phyloP scores from a whole-genome alignment of 352 stramenopile species.

The Pythium graminicola region DNA sequence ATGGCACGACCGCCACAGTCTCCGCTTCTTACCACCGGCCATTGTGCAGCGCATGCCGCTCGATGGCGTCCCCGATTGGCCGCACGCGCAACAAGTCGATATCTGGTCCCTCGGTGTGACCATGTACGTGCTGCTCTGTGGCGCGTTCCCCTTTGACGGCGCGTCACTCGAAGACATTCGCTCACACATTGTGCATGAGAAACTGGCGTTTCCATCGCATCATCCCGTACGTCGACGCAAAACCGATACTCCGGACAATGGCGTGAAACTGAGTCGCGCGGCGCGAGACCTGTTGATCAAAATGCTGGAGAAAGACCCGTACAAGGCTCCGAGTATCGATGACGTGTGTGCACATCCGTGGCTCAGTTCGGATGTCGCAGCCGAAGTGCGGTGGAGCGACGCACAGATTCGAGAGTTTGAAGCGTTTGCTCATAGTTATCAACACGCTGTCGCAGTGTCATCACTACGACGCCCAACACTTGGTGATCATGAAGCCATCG shows the following conservation, averaged over 20 bases:
- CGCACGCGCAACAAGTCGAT: conserved; percentile 59
- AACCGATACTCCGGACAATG: background rate
- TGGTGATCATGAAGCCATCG: conserved; percentile 2
- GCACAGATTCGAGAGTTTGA: conserved; percentile 35
- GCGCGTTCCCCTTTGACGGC: conserved; percentile 44
- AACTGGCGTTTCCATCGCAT: conserved; percentile 28
- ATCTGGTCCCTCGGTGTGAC: conserved; percentile 69
- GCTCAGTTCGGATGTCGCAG: conserved; percentile 46
- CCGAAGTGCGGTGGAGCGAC: conserved; percentile 36
- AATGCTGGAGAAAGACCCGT: conserved; percentile 48
- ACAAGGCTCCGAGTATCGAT: conserved; percentile 44
- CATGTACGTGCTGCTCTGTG: conserved; percentile 63
- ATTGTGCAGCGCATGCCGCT: conserved; percentile 29
- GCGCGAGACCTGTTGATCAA: conserved; percentile 53
- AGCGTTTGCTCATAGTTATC: conserved; percentile 40
- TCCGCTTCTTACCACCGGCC: conserved; percentile 62
- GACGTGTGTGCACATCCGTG: conserved; percentile 62
- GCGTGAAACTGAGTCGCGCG: conserved; percentile 44
- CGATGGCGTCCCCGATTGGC: conserved; percentile 36
- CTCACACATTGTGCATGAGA: conserved; percentile 16
- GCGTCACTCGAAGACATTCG: conserved; percentile 22
- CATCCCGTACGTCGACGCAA: no score
- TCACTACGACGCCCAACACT: conserved; percentile 15
- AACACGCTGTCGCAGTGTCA: conserved; percentile 33
- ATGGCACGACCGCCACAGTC: conserved; percentile 53